phyloP scores from a whole-genome alignment of 73 alveolate genomes.

The Durusdinium trenchii region DNA sequence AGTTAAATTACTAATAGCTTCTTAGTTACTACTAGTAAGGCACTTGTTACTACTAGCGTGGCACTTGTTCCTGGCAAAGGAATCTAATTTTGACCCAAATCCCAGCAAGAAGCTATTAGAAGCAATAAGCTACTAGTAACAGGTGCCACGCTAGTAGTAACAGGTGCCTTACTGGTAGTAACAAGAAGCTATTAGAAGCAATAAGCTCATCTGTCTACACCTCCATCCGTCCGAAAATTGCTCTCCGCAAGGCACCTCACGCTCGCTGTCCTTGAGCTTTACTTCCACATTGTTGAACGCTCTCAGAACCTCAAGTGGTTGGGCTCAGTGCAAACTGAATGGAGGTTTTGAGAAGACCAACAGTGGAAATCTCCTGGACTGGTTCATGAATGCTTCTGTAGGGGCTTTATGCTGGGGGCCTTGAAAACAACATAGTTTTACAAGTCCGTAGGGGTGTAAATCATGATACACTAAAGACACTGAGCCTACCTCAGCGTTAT shows the following conservation, averaged over 20 bases:
- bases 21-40: too few relatives aligned
- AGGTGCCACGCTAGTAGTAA: not conserved
- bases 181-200: not conserved
- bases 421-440: too few relatives aligned
- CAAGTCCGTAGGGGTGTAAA: too few relatives aligned
- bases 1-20: too few relatives aligned
- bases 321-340: not conserved
- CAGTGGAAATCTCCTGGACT: not conserved
- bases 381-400: not conserved
- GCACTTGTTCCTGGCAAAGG: too few relatives aligned
- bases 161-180: not conserved
- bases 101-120: not conserved
- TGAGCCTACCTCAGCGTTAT: too few relatives aligned
- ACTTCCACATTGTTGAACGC: slow-evolving; percentile 89
- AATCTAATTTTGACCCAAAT: too few relatives aligned
- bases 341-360: not conserved
- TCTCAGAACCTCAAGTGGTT: slow-evolving; percentile 6
- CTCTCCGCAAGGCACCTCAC: not conserved
- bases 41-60: too few relatives aligned
- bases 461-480: too few relatives aligned
- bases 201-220: not conserved
- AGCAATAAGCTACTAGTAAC: not conserved
- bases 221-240: not conserved
- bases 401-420: not conserved
- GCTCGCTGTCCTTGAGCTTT: slow-evolving; percentile 78